Conservation (phyloP, 495 filamentous ascomycete genomes). For the Clohesyomyces aquaticus region DNA sequence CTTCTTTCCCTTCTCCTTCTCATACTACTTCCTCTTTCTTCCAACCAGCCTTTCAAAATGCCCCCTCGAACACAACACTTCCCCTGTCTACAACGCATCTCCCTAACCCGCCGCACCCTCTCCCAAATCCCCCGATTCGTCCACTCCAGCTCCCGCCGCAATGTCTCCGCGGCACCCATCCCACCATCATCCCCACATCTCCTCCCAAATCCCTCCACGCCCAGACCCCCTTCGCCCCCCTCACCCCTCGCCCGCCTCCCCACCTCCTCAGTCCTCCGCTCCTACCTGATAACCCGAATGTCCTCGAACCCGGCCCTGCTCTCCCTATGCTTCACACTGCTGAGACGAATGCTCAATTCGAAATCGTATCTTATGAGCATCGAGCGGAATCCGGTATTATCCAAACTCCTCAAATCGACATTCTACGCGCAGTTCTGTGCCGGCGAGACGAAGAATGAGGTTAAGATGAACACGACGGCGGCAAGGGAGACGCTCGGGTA, state of each 20-base stretch:
- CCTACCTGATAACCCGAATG: constrained; percentile 74
- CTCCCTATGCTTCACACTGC: constrained; percentile 67
- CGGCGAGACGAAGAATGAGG: constrained; percentile 67
- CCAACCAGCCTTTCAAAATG: constrained; percentile 1
- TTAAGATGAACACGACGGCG: constrained; percentile 58
- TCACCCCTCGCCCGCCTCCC: constrained; percentile 55
- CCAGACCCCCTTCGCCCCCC: not conserved
- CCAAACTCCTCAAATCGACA: constrained; percentile 67
- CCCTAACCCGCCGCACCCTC: constrained; percentile 13
- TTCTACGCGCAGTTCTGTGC: constrained; percentile 88
- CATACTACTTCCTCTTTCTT: not conserved
- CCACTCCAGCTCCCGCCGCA: constrained; percentile 25
- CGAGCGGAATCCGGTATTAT: constrained; percentile 46
- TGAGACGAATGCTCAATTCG: constrained; percentile 72
- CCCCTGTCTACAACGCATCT: constrained; percentile 3
- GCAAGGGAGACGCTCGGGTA: constrained; percentile 65
- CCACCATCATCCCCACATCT: constrained; percentile 8
- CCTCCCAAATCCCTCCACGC: not conserved
- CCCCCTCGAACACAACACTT: constrained; percentile 4
- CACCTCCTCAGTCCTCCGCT: constrained; percentile 72
- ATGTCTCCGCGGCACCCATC: constrained; percentile 24
- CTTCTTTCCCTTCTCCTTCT: not conserved
- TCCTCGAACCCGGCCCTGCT: constrained; percentile 78
- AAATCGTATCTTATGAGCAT: constrained; percentile 54
- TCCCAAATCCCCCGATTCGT: constrained; percentile 21